Base-by-base conservation (phyloP, 2,329 filamentous ascomycete genomes). In the Ceratocystis eucalypticola region DNA sequence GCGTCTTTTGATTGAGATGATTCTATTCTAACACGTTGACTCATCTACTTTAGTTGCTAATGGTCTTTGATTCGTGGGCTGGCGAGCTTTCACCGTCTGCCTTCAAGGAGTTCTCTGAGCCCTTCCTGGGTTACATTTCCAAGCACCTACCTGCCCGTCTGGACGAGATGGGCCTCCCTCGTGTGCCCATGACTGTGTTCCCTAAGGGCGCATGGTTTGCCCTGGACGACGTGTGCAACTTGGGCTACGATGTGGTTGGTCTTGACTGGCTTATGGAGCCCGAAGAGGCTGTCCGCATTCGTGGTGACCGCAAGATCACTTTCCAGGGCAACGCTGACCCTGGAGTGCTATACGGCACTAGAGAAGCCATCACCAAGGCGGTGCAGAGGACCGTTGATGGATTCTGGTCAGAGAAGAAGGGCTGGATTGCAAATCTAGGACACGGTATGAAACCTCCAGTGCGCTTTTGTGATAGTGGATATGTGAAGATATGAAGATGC, bases 1-100 rank as follows among this genome's bases (percentile, higher is more conserved):
- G 62, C 10, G 33, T 37, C 33, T 37, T 37, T 37, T 37, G 10
- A 12, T 37, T 37, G 33, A 3, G 33, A 12, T 37, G 8, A 12
- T 37, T 37, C 33, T 37, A 37, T 37, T 37, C 33, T 37, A 37
- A 37, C 33, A 37, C 8, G 8, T 12, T 37, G 33, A 37, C 33
- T 12, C 33, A 37, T 12, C 45, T 30, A 30, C 7, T 10, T 22
- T 68, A 89, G 86, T 84, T 96, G 74, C 80, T 97, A 33, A 94
- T 97, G 81, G 91, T 99, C 12, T 99, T 99, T 73, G 94, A 99
- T 75, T 97, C 93, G 0, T 99, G 94, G 93, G 94, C 94, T 1
- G 92, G 91, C 53, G 94, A 99, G 77, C 81, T 99, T 59, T 91
- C 89, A 7, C 93, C 94, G 1, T 77, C 84, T 5, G 85, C 88